These are phyloP conservation scores for Pilatotrama ljubarskyi DNA, from an alignment of 768 basidiomycete species.

Conservation along the genomic window DNA sequence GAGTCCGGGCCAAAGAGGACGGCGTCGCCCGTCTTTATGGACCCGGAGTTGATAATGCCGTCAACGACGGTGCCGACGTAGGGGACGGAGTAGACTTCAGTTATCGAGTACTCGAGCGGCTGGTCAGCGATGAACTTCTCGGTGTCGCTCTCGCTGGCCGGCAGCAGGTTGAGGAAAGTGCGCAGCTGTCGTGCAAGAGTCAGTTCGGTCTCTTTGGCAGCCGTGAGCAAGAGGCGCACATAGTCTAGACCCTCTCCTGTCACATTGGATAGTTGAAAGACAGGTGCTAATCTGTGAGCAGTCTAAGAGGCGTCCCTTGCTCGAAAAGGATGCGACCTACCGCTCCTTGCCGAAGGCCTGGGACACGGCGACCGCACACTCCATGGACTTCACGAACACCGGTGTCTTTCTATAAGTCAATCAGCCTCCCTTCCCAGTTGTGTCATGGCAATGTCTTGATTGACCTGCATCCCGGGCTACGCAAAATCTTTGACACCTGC, in stretches of 20 bases:
- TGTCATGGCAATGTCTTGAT: conserved; percentile 22
- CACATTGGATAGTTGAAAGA: conserved; percentile 92
- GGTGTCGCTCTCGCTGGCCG: conserved; percentile 81
- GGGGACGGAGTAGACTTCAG: conserved; percentile 83
- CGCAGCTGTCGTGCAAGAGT: conserved; percentile 52
- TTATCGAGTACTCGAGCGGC: conserved; percentile 85
- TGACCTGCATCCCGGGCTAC: conserved; percentile 89
- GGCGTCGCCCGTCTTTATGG: conserved; percentile 74
- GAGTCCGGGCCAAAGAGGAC: conserved; percentile 90
- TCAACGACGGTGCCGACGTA: conserved; percentile 86
- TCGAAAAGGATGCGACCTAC: conserved; percentile 38
- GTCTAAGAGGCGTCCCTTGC: neutral
- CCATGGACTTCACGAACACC: conserved; percentile 80
- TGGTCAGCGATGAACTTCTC: conserved; percentile 80
- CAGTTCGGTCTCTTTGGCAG: too few relatives aligned
- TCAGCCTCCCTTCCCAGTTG: neutral
- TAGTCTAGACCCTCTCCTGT: conserved; percentile 89
- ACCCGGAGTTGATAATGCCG: conserved; percentile 78
- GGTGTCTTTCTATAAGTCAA: conserved; percentile 61
- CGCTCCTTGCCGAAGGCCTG: conserved; percentile 71
- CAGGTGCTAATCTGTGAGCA: conserved; percentile 71
- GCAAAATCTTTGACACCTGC: conserved; percentile 90
- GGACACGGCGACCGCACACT: conserved; percentile 79
- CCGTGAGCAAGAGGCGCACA: conserved; percentile 40
- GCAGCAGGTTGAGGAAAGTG: conserved; percentile 87